Base-by-base conservation (phyloP, 2,329 filamentous ascomycete species). In the Penicillium sclerotigenum region DNA sequence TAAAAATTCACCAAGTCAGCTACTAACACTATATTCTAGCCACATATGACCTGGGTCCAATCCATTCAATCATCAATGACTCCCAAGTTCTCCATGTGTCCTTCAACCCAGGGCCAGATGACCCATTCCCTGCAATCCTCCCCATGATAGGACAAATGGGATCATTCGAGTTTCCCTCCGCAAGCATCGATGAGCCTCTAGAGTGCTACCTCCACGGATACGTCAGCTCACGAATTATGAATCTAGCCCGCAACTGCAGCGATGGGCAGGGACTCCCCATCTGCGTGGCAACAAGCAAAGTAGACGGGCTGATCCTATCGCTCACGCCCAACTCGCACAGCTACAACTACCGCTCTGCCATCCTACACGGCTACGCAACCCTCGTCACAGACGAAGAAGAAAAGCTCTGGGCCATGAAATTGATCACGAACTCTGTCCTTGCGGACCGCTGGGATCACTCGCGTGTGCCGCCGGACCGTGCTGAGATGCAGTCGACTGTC, bases 81-180 rank as follows among this genome's bases (percentile, higher is more conserved):
- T 83, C 83, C n/a, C 85, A 84, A 36, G 82, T 95, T 47, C 80
- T 94, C 16, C 87, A 95, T 75, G 86, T 95, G 65, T 91, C 90
- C 60, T 95, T 95, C 80, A 83, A 81, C 48, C 79, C 82, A 2
- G 77, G 79, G 5, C 75, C 80, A 0, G 75, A 79, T 42, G 83
- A 85, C 51, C 86, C 88, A 1, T 94, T 92, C 68, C 90, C 90
- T 4, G 83, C 85, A 49, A 86, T 87, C 52, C 80, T 96, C 2
- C 91, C 91, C 59, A 93, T 95, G 90, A 89, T 95, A 66, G 90
- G 89, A 49, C 86, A 89, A 65, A 88, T 94, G 81, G 89, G 85
- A 13, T 89, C 86, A 24, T 94, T 87, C 69, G 79, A 79, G 9
- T 76, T 77, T 56, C 87, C 87, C 5, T 86, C 82, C 52, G 80